Evolutionary conservation across 75 land plant genomes (phyloP).

Genomic region (Larix kaempferi): DNA sequence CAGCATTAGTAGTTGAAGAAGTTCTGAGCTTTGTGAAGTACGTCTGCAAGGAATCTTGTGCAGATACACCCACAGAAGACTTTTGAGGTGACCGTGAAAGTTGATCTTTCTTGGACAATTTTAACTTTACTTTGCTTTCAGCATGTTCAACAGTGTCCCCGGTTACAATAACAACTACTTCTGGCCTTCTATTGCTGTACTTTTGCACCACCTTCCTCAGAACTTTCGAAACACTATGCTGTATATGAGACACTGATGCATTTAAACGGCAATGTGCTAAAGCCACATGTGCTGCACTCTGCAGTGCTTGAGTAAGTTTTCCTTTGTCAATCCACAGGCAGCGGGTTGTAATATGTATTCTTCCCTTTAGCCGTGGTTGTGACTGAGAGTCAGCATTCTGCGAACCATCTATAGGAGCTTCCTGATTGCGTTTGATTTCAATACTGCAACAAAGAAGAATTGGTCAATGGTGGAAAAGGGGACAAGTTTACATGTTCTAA

Average conservation of each 20-base stretch:
- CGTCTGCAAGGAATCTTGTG: not conserved
- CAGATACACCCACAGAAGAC: not conserved
- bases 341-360: slow-evolving; percentile 39
- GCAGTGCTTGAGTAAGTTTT: slow-evolving; percentile 31
- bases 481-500: no score
- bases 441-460: slow-evolving; percentile 52
- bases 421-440: slow-evolving; percentile 68
- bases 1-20: not conserved
- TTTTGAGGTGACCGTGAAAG: not conserved
- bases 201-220: slow-evolving; percentile 41
- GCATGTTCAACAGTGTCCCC: slow-evolving; percentile 6
- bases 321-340: slow-evolving; percentile 41
- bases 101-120: not conserved
- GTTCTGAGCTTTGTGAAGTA: not conserved
- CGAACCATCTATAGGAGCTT: slow-evolving; percentile 12
- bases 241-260: slow-evolving; percentile 24
- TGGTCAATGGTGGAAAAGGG: not conserved
- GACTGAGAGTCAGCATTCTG: not conserved
- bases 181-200: slow-evolving; percentile 42
- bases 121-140: not conserved
- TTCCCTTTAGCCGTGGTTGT: slow-evolving; percentile 22
- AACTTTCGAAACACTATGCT: slow-evolving; percentile 23
- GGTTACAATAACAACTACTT: slow-evolving; percentile 44
- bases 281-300: slow-evolving; percentile 31
- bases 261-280: slow-evolving; percentile 27